These are phyloP conservation scores for Penicillium frequentans DNA, from an alignment of 2,329 filamentous ascomycete species.

Conservation along the genomic window DNA sequence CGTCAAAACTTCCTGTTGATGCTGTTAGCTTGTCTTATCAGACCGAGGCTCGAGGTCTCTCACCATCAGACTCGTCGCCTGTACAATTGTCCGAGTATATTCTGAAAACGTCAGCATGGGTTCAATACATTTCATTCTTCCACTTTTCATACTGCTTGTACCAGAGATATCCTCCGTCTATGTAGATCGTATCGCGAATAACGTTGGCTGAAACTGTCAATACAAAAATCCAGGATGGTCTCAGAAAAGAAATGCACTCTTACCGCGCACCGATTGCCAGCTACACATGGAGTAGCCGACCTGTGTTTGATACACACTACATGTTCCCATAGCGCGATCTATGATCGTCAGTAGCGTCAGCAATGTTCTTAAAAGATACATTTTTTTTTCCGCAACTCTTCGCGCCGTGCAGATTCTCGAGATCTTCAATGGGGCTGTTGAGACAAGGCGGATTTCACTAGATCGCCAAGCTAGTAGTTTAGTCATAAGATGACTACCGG, in stretches of 20 bases:
- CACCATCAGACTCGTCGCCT: slow-evolving; percentile 1
- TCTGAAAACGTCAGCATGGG: background rate
- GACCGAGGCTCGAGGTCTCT: background rate
- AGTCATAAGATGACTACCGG: background rate
- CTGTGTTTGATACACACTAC: background rate
- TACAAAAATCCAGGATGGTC: background rate
- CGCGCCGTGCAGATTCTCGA: background rate
- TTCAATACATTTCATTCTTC: background rate
- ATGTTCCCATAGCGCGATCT: background rate
- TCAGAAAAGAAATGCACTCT: background rate
- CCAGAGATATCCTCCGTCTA: slow-evolving; percentile 17
- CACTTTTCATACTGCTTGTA: slow-evolving; percentile 12
- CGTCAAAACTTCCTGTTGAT: slow-evolving; percentile 7
- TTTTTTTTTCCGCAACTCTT: background rate
- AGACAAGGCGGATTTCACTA: background rate
- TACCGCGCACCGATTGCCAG: background rate
- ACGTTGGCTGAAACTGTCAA: slow-evolving; percentile 15
- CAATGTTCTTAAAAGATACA: background rate
- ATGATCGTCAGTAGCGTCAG: background rate
- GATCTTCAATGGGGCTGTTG: background rate
- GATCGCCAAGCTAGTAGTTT: background rate
- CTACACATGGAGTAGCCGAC: background rate
- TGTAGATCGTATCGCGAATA: slow-evolving; percentile 16
- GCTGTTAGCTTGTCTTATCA: background rate
- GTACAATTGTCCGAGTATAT: background rate